These are phyloP conservation scores for Mesotaenium endlicherianum DNA, from an alignment of 139 green algal species.

Conservation along the genomic window DNA sequence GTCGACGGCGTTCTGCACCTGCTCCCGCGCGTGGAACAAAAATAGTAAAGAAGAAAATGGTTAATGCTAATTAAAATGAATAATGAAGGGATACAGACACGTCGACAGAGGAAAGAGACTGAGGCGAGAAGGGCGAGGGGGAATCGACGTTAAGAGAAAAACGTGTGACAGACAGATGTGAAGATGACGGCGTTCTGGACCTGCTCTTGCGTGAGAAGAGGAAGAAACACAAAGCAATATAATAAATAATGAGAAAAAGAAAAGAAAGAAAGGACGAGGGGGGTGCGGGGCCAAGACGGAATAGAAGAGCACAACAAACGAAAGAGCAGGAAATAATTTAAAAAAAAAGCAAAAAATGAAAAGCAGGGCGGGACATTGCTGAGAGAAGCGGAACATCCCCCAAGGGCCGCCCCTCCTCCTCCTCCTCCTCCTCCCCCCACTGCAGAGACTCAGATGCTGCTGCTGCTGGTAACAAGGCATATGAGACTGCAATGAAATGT, in stretches of 20 bases:
- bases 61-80: neutral
- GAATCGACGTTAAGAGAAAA: slow-evolving; percentile 1
- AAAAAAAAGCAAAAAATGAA: no score
- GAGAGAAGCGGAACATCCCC: no score
- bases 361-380: no score
- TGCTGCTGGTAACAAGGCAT: no score
- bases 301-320: no score
- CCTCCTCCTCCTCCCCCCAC: no score
- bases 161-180: neutral
- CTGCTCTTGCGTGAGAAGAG: neutral
- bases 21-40: neutral
- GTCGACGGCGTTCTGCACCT: slow-evolving; percentile 48
- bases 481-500: no score
- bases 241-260: neutral
- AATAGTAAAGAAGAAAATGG: slow-evolving; percentile 17
- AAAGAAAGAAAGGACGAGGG: neutral
- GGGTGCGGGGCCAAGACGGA: no score
- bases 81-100: neutral
- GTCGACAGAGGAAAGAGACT: neutral
- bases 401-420: no score
- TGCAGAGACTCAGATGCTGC: no score
- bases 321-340: no score
- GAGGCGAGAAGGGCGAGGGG: neutral
- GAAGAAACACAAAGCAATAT: neutral
- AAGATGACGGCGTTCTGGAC: neutral